phyloP scores from a whole-genome alignment of 1,284 basidiomycete species.

The Xerocomus cyaneibrunnescens region DNA sequence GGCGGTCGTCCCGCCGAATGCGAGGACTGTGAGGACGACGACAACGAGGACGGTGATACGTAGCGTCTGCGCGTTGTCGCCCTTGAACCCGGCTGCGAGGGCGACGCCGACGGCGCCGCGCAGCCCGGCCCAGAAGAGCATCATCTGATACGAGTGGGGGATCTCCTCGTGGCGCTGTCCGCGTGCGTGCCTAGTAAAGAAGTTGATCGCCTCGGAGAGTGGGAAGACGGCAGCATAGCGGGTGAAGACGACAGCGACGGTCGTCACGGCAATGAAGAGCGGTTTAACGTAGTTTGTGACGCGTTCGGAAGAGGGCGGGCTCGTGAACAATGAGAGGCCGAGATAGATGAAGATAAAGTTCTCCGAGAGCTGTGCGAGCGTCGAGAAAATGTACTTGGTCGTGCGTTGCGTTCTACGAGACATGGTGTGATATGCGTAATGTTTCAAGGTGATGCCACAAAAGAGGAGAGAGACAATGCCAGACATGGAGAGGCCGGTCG shows the following conservation, averaged over 20 bases:
- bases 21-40: conserved; percentile 91
- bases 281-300: conserved; percentile 91
- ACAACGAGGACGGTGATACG: conserved; percentile 94
- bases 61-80: conserved; percentile 86
- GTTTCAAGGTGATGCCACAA: conserved; percentile 98
- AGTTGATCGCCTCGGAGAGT: conserved; percentile 93
- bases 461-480: conserved; percentile 98
- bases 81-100: conserved; percentile 92
- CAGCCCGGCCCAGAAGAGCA: conserved; percentile 99
- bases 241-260: conserved; percentile 89
- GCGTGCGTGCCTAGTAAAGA: conserved; percentile 80
- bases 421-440: conserved; percentile 99
- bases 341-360: conserved; percentile 99
- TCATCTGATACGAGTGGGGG: conserved; percentile 96
- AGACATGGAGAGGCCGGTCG: conserved; percentile 91
- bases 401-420: conserved; percentile 91
- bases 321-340: conserved; percentile 93
- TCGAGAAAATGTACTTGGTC: conserved; percentile 94
- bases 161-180: conserved; percentile 86
- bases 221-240: conserved; percentile 97
- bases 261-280: conserved; percentile 89
- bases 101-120: conserved; percentile 97
- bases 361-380: conserved; percentile 91
- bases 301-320: conserved; percentile 65
- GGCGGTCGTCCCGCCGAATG: conserved; percentile 96